These are phyloP conservation scores for Neocallimastix lanati DNA, from an alignment of 192 early-diverging fungal species.

Conservation along the genomic window DNA sequence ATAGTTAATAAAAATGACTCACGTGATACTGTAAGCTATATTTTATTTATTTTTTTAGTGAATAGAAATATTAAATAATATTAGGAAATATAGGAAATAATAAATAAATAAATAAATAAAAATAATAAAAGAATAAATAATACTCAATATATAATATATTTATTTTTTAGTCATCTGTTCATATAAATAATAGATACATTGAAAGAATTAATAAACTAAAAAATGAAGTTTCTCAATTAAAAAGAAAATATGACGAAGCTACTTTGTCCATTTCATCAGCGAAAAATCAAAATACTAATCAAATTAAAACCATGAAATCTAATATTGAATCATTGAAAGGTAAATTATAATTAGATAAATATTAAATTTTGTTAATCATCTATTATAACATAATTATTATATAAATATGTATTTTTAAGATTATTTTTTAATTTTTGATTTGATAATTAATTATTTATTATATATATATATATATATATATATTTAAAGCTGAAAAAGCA, in stretches of 20 bases:
- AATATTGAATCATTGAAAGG: slow-evolving; percentile 52
- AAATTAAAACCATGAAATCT: slow-evolving; percentile 37
- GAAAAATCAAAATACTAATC: slow-evolving; percentile 30
- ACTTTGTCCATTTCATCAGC: slow-evolving; percentile 19
- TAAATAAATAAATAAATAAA: no score
- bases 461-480: no score
- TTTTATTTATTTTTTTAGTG: slow-evolving; percentile 13
- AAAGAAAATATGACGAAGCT: slow-evolving; percentile 31
- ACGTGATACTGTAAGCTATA: slow-evolving; percentile 4
- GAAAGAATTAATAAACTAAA: slow-evolving; percentile 33
- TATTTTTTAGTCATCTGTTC: slow-evolving; percentile 5
- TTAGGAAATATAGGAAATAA: no score
- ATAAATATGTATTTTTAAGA: no score
- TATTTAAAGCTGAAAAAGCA: slow-evolving; percentile 46
- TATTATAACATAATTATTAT: background rate
- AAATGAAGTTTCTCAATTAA: slow-evolving; percentile 26
- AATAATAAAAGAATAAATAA: no score
- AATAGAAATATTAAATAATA: no score
- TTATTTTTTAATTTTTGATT: no score
- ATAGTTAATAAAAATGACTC: slow-evolving; percentile 11
- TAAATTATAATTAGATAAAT: background rate
- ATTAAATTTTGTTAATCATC: no score
- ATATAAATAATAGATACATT: slow-evolving; percentile 22
- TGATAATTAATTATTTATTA: no score
- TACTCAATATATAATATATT: no score